These are phyloP conservation scores for Porodaedalea pini DNA, from an alignment of 1,284 basidiomycete species.

Conservation along the genomic window DNA sequence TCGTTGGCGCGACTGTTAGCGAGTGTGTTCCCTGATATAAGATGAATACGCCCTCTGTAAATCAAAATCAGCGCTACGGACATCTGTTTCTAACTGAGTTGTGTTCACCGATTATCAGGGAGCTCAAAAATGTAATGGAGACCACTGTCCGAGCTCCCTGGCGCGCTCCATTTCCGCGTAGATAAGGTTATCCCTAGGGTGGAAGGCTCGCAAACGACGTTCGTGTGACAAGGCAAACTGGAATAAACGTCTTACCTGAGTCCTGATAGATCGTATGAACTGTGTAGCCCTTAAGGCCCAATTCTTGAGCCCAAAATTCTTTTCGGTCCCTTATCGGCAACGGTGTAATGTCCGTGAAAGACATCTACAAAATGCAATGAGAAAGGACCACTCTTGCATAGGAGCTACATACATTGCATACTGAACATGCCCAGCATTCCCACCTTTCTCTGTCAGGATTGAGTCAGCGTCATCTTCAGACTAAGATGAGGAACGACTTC, in stretches of 20 bases:
- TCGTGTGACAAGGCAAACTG: too few species aligned
- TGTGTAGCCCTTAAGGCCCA: conserved; percentile 18
- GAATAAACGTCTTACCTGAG: conserved; percentile 24
- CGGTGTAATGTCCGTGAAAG: neutral
- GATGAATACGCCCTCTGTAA: conserved; percentile 58
- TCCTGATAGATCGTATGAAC: conserved; percentile 23
- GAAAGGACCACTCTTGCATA: neutral
- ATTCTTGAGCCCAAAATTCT: conserved; percentile 18
- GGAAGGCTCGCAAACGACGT: too few species aligned
- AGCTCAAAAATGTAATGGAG: conserved; percentile 33
- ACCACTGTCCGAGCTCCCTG: neutral
- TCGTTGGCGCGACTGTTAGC: conserved; percentile 45
- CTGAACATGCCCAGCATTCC: conserved; percentile 66
- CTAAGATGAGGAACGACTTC: conserved; percentile 20
- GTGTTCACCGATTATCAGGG: conserved; percentile 44
- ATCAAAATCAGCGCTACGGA: neutral
- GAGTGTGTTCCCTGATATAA: conserved; percentile 43
- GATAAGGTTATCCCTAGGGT: neutral
- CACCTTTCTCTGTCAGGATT: conserved; percentile 56
- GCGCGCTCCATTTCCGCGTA: neutral
- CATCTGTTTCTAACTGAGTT: neutral
- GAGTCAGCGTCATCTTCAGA: conserved; percentile 6
- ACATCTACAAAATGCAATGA: neutral
- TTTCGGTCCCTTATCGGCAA: neutral
- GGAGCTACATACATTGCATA: conserved; percentile 41